Base-by-base conservation (phyloP, 2,329 filamentous ascomycete species). In the Monilinia fructigena region DNA sequence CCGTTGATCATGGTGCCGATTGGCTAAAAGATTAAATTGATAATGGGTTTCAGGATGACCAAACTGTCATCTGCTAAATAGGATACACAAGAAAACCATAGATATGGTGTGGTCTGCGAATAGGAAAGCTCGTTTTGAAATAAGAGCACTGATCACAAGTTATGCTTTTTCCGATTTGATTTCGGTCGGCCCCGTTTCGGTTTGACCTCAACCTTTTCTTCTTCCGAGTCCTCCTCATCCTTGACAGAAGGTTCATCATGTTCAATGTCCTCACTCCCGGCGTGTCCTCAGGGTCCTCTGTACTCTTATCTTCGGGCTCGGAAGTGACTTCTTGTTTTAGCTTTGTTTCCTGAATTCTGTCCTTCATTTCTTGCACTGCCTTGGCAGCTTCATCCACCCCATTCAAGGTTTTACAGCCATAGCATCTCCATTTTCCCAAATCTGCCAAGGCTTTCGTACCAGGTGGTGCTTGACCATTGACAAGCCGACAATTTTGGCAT, bases 381-480 rank as follows among this genome's bases (percentile, higher is more conserved):
- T 85, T 85, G 58, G 94, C 82, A 62, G 94, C 89, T 76, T 94
- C 91, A 68, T 89, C 86, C 73, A 90, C 86, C 0, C 94, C 94
- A 76, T 99, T 99, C 80, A 85, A 84, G 1, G 86, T 82, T 12
- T 89, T 88, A 75, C 95, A 99, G n/a, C 86, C 86, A 76, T 91
- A 90, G 77, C 95, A 99, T 68, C 89, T 87, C 95, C 95, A 99
- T 68, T 83, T 82, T 2, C 94, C 95, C 0, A 99, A 75, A 62
- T 97, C 93, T 50, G 91, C 86, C 1, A 94, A 79, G 0, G 83
- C 86, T 72, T 87, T 89, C 0, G 90, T 89, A 1, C 95, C 95
- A 0, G 95, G 94, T 1, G 95, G 93, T 4, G 95, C 95, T 76
- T 97, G 95, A 0, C 96, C 95, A 76, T 99, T 99, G 58, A 99